Evolutionary conservation across 192 early-diverging fungal genomes (phyloP), one percentile per base, ranked within the genome.

Genomic region (Gryganskiella cystojenkinii): DNA sequence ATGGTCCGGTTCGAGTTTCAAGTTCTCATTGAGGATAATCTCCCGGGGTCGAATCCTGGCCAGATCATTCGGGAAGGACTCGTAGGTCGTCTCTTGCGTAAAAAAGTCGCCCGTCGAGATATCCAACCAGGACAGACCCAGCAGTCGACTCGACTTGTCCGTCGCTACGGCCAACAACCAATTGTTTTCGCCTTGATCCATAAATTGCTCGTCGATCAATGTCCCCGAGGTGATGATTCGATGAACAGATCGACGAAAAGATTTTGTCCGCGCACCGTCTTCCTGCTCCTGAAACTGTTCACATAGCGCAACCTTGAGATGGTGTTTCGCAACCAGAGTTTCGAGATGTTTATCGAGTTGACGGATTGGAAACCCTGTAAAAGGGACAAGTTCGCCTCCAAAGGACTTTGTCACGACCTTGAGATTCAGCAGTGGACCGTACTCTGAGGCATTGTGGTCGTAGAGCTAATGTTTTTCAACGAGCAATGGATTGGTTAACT

Each of bases 61-160:
- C 33, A 99, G 46, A 61, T 95, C 92, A 9, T 90, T 84, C 9
- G 78, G 63, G 17, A 99, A 84, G 0, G 67, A 62, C 0, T 66
- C 66, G 5, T 82, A 44, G 0, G 68, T 79, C 2, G 89, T 86
- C 10, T 85, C 68, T 65, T 90, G 82, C 13, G 93, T 86, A 64
- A 89, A 85, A 56, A 96, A 96, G 40, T 96, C 95, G 20, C 97
- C 97, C 0, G 94, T 95, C 0, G 93, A 92, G 40, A 99, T 67
- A 84, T 99, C 97, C 3, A 93, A 72, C 97, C 97, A 99, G 0
- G 97, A 88, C 27, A 99, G 75, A 2, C 94, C 92, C 24, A 93
- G 54, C 1, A 33, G 40, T 27, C 65, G 35, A 42, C 60, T 57
- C 20, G 47, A 34, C 19, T 84, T 69, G 49, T 75, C 35, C 9